These are phyloP conservation scores for Fraxinus velutina DNA, from an alignment of 305 asterid species.

Conservation along the genomic window DNA sequence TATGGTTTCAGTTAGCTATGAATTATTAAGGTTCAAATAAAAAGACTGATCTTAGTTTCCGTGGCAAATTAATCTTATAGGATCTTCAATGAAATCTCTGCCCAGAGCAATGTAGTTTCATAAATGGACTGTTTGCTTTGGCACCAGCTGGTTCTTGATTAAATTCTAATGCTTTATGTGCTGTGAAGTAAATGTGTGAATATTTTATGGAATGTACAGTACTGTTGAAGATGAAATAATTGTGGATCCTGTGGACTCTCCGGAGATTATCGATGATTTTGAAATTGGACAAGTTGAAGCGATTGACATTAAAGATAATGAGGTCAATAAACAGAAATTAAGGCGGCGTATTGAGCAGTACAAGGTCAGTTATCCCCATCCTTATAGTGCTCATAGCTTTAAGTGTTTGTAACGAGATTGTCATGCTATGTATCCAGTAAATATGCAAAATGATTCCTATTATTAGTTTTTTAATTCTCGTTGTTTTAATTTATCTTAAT, in stretches of 20 bases:
- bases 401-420: slow-evolving; percentile 8
- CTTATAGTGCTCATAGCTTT: neutral
- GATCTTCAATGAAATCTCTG: neutral
- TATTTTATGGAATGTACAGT: slow-evolving; percentile 42
- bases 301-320: slow-evolving; percentile 79
- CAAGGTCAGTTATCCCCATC: slow-evolving; percentile 47
- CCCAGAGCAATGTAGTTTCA: neutral
- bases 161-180: neutral
- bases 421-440: slow-evolving; percentile 9
- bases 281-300: slow-evolving; percentile 83
- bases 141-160: neutral
- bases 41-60: neutral
- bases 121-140: neutral
- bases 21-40: neutral
- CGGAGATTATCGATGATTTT: slow-evolving; percentile 85
- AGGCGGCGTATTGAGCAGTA: slow-evolving; percentile 70
- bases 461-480: neutral
- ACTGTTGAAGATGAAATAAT: slow-evolving; percentile 79
- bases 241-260: slow-evolving; percentile 73
- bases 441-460: neutral
- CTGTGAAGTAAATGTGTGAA: slow-evolving; percentile 6
- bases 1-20: neutral
- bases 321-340: slow-evolving; percentile 71
- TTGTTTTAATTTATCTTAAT: neutral
- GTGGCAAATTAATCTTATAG: neutral